Conservation (phyloP, 768 basidiomycete genomes). For the Gautieria morchelliformis region DNA sequence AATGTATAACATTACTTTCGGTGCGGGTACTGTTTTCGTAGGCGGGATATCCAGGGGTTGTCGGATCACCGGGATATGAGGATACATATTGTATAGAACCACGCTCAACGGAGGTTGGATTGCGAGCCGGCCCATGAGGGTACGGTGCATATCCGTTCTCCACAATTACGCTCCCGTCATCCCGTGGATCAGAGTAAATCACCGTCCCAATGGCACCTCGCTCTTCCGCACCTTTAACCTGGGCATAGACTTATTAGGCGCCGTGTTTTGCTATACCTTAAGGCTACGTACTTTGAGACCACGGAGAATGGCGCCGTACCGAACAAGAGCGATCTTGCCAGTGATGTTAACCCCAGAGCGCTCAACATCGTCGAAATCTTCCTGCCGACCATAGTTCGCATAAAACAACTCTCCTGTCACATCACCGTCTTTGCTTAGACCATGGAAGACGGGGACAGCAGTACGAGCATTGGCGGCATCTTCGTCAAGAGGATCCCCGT, state of each 20-base stretch:
- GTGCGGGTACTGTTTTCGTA: slow-evolving; percentile 70
- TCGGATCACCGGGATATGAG: slow-evolving; percentile 65
- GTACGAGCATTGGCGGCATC: slow-evolving; percentile 60
- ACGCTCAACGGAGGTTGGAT: slow-evolving; percentile 75
- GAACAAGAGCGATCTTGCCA: slow-evolving; percentile 67
- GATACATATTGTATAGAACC: slow-evolving; percentile 72
- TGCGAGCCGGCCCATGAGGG: slow-evolving; percentile 82
- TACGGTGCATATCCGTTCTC: slow-evolving; percentile 71
- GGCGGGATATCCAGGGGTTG: slow-evolving; percentile 81
- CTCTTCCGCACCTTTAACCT: slow-evolving; percentile 80
- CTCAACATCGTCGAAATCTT: slow-evolving; percentile 59
- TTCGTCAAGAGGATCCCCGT: slow-evolving; percentile 64
- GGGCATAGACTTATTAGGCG: background rate
- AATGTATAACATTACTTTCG: slow-evolving; percentile 16
- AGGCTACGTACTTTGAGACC: slow-evolving; percentile 64
- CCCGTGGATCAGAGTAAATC: slow-evolving; percentile 79
- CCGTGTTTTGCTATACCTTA: background rate
- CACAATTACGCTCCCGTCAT: slow-evolving; percentile 71
- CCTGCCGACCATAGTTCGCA: slow-evolving; percentile 70
- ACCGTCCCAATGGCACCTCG: slow-evolving; percentile 68
- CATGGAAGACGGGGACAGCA: slow-evolving; percentile 78
- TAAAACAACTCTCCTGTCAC: slow-evolving; percentile 65
- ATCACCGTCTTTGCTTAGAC: slow-evolving; percentile 67
- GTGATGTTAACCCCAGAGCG: slow-evolving; percentile 56
- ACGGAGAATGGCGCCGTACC: slow-evolving; percentile 71